A percentile compares a stretch with the other conserved stretches of the same genome.
Evolutionary conservation across 176 grass and related monocot species (phyloP).

Genomic region (Dactylis glomerata): DNA sequence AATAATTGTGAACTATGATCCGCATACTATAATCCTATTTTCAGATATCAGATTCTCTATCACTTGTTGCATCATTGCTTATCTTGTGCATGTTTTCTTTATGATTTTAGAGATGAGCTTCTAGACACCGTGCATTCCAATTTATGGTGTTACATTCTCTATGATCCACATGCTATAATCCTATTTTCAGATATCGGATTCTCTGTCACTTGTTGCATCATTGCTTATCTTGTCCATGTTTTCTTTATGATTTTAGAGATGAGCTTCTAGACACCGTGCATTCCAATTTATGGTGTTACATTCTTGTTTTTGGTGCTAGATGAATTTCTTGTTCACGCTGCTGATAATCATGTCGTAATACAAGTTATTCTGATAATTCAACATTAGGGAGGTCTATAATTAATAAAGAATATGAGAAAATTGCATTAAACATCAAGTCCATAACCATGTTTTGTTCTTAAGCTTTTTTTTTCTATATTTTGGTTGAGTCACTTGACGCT

Average conservation of each 20-base stretch:
- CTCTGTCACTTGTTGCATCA: neutral
- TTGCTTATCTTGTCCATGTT: neutral
- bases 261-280: neutral
- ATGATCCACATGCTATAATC: too few relatives aligned
- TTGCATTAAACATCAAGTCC: neutral
- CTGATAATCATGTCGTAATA: constrained; percentile 8
- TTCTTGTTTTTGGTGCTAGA: constrained; percentile 18
- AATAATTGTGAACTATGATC: neutral
- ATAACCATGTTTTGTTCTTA: neutral
- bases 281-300: neutral
- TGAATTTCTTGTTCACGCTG: constrained; percentile 11
- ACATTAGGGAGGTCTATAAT: neutral
- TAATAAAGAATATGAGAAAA: constrained; percentile 1
- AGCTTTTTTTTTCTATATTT: neutral
- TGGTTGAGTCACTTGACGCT: neutral
- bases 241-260: constrained; percentile 16
- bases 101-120: neutral
- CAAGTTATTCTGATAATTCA: neutral
- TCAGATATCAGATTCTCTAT: neutral
- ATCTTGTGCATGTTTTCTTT: neutral
- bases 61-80: constrained; percentile 7
- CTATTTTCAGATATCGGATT: constrained; percentile 1
- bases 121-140: neutral
- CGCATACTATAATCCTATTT: too few relatives aligned
- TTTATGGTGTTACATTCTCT: constrained; percentile 20